phyloP scores from a whole-genome alignment of 75 land plant species.

The Pinus albicaulis region DNA sequence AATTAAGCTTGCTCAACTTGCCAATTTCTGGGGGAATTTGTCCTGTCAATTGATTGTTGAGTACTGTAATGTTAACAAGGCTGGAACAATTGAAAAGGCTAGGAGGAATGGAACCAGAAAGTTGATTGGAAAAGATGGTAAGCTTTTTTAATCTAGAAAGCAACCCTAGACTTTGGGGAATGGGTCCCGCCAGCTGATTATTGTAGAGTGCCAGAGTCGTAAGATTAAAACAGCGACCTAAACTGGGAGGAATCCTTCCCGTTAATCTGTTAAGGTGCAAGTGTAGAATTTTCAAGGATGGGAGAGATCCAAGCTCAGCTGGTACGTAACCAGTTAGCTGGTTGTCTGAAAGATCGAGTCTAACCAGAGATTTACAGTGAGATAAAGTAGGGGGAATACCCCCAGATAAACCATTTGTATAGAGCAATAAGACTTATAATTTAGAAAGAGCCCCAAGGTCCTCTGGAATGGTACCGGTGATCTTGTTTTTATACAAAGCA shows the following conservation, averaged over 20 bases:
- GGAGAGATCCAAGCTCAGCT: constrained; percentile 42
- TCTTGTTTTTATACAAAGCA: constrained; percentile 29
- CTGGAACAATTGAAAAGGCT: constrained; percentile 40
- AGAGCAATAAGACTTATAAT: constrained; percentile 28
- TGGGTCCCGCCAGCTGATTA: constrained; percentile 47
- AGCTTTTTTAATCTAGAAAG: constrained; percentile 42
- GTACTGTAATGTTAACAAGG: constrained; percentile 9
- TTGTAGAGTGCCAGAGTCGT: constrained; percentile 42
- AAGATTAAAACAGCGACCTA: constrained; percentile 46
- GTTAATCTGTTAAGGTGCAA: constrained; percentile 42
- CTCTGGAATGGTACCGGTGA: constrained; percentile 50
- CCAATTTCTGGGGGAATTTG: constrained; percentile 51
- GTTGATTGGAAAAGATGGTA: constrained; percentile 26
- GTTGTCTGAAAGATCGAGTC: constrained; percentile 57
- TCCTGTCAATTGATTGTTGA: constrained; percentile 35
- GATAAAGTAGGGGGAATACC: constrained; percentile 40
- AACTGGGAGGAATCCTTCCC: constrained; percentile 53
- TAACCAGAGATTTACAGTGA: constrained; percentile 29
- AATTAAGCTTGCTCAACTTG: constrained; percentile 33
- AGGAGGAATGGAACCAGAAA: constrained; percentile 55
- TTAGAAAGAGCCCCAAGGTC: constrained; percentile 35
- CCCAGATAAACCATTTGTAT: constrained; percentile 49
- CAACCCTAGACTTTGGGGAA: constrained; percentile 48
- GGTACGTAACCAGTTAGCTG: constrained; percentile 54
- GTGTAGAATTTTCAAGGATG: constrained; percentile 41